Conservation (phyloP, 176 grass and related monocot species). For the Alopecurus myosuroides region DNA sequence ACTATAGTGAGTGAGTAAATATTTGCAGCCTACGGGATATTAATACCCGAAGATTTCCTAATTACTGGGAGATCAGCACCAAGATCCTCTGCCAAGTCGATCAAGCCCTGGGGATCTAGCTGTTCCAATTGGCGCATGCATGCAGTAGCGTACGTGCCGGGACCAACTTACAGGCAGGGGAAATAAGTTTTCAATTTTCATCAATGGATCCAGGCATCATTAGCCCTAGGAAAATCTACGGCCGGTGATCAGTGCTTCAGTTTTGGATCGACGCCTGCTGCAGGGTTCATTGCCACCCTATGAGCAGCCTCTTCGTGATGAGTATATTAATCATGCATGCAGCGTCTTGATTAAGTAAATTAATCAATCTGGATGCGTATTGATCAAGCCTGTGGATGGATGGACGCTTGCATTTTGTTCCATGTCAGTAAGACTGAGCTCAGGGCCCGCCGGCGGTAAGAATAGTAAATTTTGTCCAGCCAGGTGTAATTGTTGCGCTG, state of each 20-base stretch:
- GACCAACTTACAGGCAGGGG: neutral
- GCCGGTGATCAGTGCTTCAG: neutral
- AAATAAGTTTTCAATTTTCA: neutral
- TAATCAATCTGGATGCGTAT: too few species aligned
- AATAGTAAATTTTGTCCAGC: neutral
- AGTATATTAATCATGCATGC: neutral
- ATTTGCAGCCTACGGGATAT: neutral
- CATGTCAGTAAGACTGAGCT: neutral
- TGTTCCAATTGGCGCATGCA: neutral
- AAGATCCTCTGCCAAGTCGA: conserved; percentile 17
- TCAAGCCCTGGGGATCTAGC: neutral
- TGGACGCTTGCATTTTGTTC: neutral
- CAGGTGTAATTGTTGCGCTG: neutral
- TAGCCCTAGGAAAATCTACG: neutral
- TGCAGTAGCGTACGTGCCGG: neutral
- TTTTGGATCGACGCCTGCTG: neutral
- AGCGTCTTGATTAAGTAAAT: too few species aligned
- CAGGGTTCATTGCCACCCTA: too few species aligned
- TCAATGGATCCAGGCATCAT: neutral
- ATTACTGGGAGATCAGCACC: conserved; percentile 21
- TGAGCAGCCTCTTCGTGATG: too few species aligned
- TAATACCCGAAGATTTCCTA: conserved; percentile 6
- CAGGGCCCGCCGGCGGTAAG: neutral
- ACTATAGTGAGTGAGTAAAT: neutral
- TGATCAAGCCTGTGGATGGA: neutral